Evolutionary conservation across 305 asterid genomes (phyloP), one percentile per base, ranked within the genome.

Genomic region (Plantago coronopus): DNA sequence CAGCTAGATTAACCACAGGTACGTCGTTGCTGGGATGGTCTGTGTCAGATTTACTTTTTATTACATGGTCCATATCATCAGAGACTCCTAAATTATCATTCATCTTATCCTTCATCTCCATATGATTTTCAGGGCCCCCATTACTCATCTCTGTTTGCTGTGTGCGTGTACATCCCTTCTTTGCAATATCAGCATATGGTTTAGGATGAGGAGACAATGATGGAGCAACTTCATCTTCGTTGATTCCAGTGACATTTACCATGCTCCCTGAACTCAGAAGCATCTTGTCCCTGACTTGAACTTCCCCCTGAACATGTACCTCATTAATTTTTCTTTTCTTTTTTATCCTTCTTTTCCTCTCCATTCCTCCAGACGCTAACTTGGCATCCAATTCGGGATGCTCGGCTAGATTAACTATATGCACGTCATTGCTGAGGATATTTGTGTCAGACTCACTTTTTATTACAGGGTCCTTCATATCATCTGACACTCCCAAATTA

Each of bases 401-500:
- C 19, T 38, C 25, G 18, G 16, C 48, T 9, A n/a, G 62, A n/a
- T 20, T 17, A 15, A 34, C 15, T 10, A 9, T 40, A 38, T 31
- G n/a, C 19, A 37, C 17, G 19, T 57, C 61, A 18, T 65, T 51
- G 45, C 43, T 27, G 31, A 0, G 74, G 44, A 55, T 48, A 70
- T 57, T 62, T 48, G 29, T 63, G 62, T 71, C 62, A 53, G 25
- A 54, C 45, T 48, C 74, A 48, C 65, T 71, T 64, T 54, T 53
- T 59, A 54, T 16, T 12, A 56, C 61, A 17, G 14, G 57, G n/a
- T 51, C 38, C 18, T 11, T 17, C 18, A n/a, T 17, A 23, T 19
- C 17, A 42, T 22, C 46, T 14, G 49, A 40, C 4, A 15, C 49
- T 38, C 40, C 34, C 62, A 38, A 57, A 38, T 21, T 38, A 23